Percentiles rank a stretch among this genome's conserved stretches.
phyloP scores from a whole-genome alignment of 768 basidiomycete species.

The Amylocystis lapponica region DNA sequence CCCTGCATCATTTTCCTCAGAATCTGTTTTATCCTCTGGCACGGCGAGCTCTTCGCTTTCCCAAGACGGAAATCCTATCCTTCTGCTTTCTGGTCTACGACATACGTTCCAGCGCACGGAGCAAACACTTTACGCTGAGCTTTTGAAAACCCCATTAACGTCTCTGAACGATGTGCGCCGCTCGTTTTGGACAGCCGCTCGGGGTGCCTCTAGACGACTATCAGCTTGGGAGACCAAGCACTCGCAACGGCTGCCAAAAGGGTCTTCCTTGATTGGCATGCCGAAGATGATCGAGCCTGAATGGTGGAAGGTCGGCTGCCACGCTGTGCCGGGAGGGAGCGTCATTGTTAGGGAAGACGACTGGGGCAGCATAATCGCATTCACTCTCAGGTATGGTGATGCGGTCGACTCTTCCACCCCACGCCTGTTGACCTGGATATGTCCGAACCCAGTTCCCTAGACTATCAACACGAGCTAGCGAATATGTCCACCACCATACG shows the following conservation, averaged over 20 bases:
- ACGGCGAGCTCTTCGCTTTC: constrained; percentile 6
- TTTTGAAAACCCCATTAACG: constrained; percentile 38
- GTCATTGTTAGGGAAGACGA: constrained; percentile 65
- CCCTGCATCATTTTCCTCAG: not conserved
- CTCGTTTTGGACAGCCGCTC: constrained; percentile 46
- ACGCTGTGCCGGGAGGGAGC: constrained; percentile 62
- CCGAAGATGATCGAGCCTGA: constrained; percentile 37
- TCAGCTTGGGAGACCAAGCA: constrained; percentile 65
- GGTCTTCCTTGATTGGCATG: constrained; percentile 8
- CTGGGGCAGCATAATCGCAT: constrained; percentile 76
- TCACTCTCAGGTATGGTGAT: constrained; percentile 54
- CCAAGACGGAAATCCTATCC: constrained; percentile 23
- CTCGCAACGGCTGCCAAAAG: constrained; percentile 26
- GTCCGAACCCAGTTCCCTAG: constrained; percentile 50
- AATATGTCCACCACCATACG: constrained; percentile 18
- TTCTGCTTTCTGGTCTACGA: constrained; percentile 44
- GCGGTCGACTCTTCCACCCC: no score
- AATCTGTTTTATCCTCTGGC: constrained; percentile 6
- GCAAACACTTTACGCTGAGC: constrained; percentile 51
- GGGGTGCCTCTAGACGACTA: constrained; percentile 49
- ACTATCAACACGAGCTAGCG: constrained; percentile 45
- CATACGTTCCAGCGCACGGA: constrained; percentile 54
- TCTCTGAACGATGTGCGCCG: constrained; percentile 60
- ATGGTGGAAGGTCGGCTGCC: constrained; percentile 60
- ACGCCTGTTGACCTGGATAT: not conserved